phyloP scores from a whole-genome alignment of 257 asterid species.

The Nicotiana sylvestris region DNA sequence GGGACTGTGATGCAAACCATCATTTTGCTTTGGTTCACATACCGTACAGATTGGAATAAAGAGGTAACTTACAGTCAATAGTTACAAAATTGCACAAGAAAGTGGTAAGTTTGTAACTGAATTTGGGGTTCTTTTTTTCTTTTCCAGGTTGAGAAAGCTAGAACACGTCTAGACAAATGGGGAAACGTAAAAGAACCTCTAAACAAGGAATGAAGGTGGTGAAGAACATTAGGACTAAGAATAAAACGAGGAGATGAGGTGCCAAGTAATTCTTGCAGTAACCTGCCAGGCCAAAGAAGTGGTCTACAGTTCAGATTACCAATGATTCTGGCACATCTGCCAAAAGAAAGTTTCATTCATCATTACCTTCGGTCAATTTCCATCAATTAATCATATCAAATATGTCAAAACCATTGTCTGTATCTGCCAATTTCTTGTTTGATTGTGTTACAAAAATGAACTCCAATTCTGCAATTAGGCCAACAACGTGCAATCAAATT shows the following conservation, averaged over 20 bases:
- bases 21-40: slow-evolving; percentile 70
- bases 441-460: not conserved
- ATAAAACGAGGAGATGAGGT: not conserved
- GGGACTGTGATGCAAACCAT: slow-evolving; percentile 83
- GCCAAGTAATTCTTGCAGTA: not conserved
- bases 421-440: not conserved
- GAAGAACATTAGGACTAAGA: not conserved
- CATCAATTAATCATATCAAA: not conserved
- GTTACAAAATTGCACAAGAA: not conserved
- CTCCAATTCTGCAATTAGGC: not conserved
- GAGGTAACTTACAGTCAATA: slow-evolving; percentile 40
- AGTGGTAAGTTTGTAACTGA: not conserved
- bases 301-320: not conserved
- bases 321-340: not conserved
- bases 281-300: not conserved
- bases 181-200: slow-evolving; percentile 46
- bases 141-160: slow-evolving; percentile 73
- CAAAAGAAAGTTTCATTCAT: not conserved
- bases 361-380: too few species aligned
- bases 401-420: not conserved
- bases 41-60: slow-evolving; percentile 63
- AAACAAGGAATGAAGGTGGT: not conserved
- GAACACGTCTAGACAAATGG: slow-evolving; percentile 55
- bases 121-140: not conserved
- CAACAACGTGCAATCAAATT: not conserved